phyloP scores from a whole-genome alignment of 768 basidiomycete species.

The Trametes coccinea region DNA sequence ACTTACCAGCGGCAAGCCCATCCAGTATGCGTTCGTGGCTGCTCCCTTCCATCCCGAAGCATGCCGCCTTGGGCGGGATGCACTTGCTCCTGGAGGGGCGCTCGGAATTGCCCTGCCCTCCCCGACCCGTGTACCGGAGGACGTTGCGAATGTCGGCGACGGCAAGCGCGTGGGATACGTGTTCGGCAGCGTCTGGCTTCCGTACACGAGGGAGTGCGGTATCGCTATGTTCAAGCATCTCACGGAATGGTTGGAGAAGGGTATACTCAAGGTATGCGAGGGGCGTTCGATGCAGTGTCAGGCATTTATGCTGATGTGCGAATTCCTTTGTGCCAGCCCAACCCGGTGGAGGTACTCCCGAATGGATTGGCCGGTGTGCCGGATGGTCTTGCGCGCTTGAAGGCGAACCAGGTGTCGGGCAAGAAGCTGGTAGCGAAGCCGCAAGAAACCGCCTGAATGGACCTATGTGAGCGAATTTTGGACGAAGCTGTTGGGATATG shows the following conservation, averaged over 20 bases:
- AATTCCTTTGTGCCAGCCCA: slow-evolving; percentile 36
- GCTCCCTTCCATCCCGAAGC: background rate
- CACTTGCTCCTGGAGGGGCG: slow-evolving; percentile 24
- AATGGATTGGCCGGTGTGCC: slow-evolving; percentile 41
- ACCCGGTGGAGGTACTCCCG: slow-evolving; percentile 42
- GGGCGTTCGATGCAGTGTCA: too few relatives aligned
- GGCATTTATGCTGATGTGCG: background rate
- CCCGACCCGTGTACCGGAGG: background rate
- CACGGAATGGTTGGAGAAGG: slow-evolving; percentile 21
- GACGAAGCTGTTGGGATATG: too few relatives aligned
- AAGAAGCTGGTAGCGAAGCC: slow-evolving; percentile 44
- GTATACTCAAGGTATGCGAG: slow-evolving; percentile 23
- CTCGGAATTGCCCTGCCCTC: slow-evolving; percentile 13
- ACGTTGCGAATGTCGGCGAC: slow-evolving; percentile 5
- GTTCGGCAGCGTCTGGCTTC: slow-evolving; percentile 15
- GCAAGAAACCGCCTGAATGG: slow-evolving; percentile 32
- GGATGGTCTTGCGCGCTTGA: slow-evolving; percentile 39
- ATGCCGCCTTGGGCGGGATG: background rate
- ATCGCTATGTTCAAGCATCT: slow-evolving; percentile 19
- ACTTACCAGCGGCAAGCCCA: background rate
- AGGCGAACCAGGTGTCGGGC: slow-evolving; percentile 40
- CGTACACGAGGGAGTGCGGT: slow-evolving; percentile 14
- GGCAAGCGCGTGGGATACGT: slow-evolving; percentile 21
- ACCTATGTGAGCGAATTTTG: too few relatives aligned
- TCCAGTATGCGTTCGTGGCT: slow-evolving; percentile 11